Evolutionary conservation across 176 grass and related monocot genomes (phyloP), one percentile per base, ranked within the genome.

Genomic region (Musa acuminata): DNA sequence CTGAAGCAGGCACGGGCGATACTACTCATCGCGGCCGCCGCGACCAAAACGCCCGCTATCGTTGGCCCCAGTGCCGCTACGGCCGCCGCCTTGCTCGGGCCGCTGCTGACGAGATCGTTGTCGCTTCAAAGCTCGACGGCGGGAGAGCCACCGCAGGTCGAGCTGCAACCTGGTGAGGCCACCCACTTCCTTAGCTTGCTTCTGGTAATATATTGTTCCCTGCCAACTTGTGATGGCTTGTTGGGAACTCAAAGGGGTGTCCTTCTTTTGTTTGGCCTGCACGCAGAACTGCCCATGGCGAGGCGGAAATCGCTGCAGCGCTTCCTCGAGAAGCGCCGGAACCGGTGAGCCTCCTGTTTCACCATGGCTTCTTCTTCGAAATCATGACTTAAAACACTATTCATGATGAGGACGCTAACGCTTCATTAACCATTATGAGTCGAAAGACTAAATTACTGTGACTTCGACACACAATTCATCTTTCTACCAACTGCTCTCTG

Each of bases 251-350:
- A 72, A 1, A 72, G 69, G 8, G 21, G 11, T 1, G 65, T 29
- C 75, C 65, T 53, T 21, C 65, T 53, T 21, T n/a, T 43, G 78
- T 76, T 79, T 72, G 22, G 64, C 24, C n/a, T 8, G 51, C 72
- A 26, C 43, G 58, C 85, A 97, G 90, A 97, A 84, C 71, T 97
- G 9, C 93, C 93, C 21, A 88, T 93, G 84, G 93, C 87, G 26
- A 97, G 90, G 90, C 90, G 87, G 80, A 81, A 93, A 74, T 97
- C 93, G 5, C 93, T 97, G 80, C 83, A 85, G 70, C 87, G 85
- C 23, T 97, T 97, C 83, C 73, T 97, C 71, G 87, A 90, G 77
- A 97, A 97, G 72, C 93, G 90, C 23, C 87, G 87, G 76, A 85
- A 90, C 80, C 92, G 89, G 89, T 92, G 25, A 80, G 9, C 58